Evolutionary conservation across 768 basidiomycete species (phyloP).

Genomic region (Dentipellis sp.): DNA sequence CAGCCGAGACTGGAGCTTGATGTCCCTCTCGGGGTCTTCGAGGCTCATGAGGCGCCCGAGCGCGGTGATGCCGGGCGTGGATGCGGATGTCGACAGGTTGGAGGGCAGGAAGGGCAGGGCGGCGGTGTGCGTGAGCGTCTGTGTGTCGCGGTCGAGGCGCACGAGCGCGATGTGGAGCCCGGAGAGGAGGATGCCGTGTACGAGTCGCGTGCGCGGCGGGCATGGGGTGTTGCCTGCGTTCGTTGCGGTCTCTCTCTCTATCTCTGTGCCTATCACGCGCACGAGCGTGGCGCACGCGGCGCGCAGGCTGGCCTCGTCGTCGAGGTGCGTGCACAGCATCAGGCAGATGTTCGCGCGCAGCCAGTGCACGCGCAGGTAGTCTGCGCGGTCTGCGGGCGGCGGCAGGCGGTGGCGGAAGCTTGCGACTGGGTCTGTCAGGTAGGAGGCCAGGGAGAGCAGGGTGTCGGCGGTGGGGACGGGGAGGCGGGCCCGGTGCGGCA

Average conservation of each 20-base stretch:
- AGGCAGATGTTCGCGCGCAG: not conserved
- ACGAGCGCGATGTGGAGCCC: not conserved
- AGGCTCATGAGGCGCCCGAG: not conserved
- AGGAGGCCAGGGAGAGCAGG: no score
- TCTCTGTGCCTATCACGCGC: not conserved
- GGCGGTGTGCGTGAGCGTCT: not conserved
- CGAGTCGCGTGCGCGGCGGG: not conserved
- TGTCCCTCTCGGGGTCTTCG: not conserved
- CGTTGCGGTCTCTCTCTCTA: no score
- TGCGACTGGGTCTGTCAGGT: no score
- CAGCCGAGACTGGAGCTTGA: not conserved
- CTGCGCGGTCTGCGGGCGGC: not conserved
- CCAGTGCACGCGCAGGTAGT: not conserved
- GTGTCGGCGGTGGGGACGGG: no score
- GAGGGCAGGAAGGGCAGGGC: not conserved
- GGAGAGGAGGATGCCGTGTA: not conserved
- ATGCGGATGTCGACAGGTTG: not conserved
- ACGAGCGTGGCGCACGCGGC: not conserved
- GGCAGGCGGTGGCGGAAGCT: no score
- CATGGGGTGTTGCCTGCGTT: no score
- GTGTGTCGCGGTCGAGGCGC: not conserved
- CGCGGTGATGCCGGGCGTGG: not conserved
- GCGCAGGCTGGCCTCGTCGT: not conserved
- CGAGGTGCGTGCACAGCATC: not conserved
- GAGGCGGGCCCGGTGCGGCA: no score